Evolutionary conservation across 2,329 filamentous ascomycete species (phyloP).

Genomic region (Paecilomyces dactylethromorphus): DNA sequence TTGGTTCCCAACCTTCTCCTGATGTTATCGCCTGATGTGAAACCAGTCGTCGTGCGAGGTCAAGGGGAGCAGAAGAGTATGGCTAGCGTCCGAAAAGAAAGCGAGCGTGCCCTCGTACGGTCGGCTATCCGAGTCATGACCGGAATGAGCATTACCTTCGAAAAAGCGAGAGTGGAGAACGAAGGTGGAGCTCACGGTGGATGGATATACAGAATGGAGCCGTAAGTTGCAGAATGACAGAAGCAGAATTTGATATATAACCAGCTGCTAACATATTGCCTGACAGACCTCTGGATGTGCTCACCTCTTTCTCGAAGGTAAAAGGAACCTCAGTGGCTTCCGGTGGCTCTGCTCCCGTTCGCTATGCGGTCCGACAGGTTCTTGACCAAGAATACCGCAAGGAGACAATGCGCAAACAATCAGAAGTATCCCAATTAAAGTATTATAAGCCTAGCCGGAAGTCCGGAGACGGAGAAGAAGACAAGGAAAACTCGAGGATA

Average conservation of each 20-base stretch:
- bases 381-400: conserved; percentile 83
- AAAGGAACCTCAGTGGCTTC: conserved; percentile 37
- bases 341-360: conserved; percentile 61
- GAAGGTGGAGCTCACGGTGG: conserved; percentile 55
- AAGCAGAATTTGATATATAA: conserved; percentile 25
- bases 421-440: conserved; percentile 55
- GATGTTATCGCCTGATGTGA: conserved; percentile 82
- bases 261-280: conserved; percentile 22
- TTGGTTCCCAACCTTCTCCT: conserved; percentile 78
- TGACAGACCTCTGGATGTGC: conserved; percentile 61
- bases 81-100: conserved; percentile 82
- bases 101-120: conserved; percentile 72
- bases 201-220: conserved; percentile 93
- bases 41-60: conserved; percentile 77
- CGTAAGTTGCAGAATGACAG: conserved; percentile 51
- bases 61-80: conserved; percentile 58
- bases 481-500: conserved; percentile 24
- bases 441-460: conserved; percentile 20
- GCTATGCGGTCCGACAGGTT: conserved; percentile 91
- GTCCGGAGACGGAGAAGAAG: conserved; percentile 17
- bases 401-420: conserved; percentile 61
- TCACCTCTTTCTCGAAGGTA: conserved; percentile 57
- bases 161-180: conserved; percentile 70
- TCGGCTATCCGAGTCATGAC: conserved; percentile 75
- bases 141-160: conserved; percentile 74